Conservation (phyloP, 2,329 filamentous ascomycete species). For the Stemphylium lycopersici region DNA sequence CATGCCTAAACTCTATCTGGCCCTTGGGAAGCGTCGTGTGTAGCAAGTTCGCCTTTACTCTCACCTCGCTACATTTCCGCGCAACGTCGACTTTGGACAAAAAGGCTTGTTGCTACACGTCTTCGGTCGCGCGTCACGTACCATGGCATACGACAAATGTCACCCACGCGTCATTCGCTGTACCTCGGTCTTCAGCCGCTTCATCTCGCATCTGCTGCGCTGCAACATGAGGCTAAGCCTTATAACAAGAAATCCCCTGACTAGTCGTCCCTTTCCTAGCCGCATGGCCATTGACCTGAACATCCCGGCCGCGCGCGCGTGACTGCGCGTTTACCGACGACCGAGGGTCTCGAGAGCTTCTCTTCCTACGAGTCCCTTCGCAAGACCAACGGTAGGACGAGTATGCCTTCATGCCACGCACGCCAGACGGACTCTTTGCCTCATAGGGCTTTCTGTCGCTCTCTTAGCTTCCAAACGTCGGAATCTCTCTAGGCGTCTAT, state of each 20-base stretch:
- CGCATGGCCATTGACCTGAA: neutral
- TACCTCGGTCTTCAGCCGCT: neutral
- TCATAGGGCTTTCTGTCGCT: neutral
- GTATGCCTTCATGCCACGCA: too few relatives aligned
- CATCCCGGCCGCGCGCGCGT: neutral
- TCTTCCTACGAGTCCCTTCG: too few relatives aligned
- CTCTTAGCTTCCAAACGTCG: neutral
- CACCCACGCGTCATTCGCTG: neutral
- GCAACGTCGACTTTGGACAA: neutral
- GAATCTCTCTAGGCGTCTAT: neutral
- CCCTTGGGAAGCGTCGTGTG: neutral
- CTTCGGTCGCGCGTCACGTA: neutral
- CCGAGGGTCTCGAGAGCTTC: too few relatives aligned
- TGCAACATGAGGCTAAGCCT: neutral
- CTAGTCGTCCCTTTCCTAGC: constrained; percentile 1
- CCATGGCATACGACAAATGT: neutral
- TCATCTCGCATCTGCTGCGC: neutral
- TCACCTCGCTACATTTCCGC: neutral
- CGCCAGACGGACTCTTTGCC: constrained; percentile 1
- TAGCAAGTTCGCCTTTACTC: neutral
- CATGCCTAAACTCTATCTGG: too few relatives aligned
- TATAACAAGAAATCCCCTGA: neutral
- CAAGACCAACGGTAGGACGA: too few relatives aligned
- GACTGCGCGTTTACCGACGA: constrained; percentile 1
- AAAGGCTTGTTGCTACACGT: neutral